Percentiles rank a stretch among this genome's conserved stretches.
Conservation (phyloP, 2,329 filamentous ascomycete species). For the Aureobasidium mangrovei region DNA sequence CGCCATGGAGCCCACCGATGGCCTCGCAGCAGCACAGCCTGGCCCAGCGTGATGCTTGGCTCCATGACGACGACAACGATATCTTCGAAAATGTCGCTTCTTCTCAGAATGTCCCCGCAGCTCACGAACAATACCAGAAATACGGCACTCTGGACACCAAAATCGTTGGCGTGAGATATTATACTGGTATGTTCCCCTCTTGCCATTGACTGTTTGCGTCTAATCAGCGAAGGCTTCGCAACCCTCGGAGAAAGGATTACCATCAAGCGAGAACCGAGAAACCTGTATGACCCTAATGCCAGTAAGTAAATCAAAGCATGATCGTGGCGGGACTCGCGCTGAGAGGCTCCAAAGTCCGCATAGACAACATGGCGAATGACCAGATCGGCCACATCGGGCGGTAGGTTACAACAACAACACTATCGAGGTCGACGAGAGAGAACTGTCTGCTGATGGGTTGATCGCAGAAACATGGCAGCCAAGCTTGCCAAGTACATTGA, state of each 20-base stretch:
- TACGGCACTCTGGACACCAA: constrained; percentile 41
- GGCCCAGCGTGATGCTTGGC: constrained; percentile 12
- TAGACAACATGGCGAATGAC: constrained; percentile 63
- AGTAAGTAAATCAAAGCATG: background rate
- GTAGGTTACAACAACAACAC: background rate
- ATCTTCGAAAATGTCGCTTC: constrained; percentile 24
- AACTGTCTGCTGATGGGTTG: background rate
- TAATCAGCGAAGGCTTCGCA: constrained; percentile 2
- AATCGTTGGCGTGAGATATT: constrained; percentile 55
- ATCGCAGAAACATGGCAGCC: constrained; percentile 46
- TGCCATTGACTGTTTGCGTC: background rate
- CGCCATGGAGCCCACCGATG: background rate
- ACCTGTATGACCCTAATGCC: constrained; percentile 34
- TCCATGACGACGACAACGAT: constrained; percentile 20
- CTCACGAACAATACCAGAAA: constrained; percentile 20
- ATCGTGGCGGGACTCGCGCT: constrained; percentile 33
- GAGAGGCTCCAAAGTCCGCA: constrained; percentile 63
- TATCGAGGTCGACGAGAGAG: background rate
- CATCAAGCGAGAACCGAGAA: constrained; percentile 56
- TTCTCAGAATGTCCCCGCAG: constrained; percentile 19
- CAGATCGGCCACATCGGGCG: constrained; percentile 72
- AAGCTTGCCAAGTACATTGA: constrained; percentile 68
- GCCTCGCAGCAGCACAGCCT: background rate
- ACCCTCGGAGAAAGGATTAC: constrained; percentile 44
- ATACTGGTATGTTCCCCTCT: constrained; percentile 41